Percentiles rank a stretch among this genome's conserved stretches.
Evolutionary conservation across 2,329 filamentous ascomycete species (phyloP).

Genomic region (Epichloe sibirici): DNA sequence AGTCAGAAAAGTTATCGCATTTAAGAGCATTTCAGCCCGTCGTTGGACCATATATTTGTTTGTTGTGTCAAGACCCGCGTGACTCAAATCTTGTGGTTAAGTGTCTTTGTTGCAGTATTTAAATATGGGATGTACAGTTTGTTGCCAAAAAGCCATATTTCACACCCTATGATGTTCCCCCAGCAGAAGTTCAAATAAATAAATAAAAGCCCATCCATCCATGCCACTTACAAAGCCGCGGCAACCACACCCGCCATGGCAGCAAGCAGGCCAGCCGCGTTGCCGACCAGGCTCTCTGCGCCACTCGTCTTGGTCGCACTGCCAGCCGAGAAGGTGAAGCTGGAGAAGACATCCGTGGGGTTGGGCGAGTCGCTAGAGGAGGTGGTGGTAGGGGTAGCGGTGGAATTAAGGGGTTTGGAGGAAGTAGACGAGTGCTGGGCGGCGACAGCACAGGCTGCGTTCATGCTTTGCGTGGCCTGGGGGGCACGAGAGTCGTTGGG

Average conservation of each 20-base stretch:
- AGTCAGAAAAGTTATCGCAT: too few relatives aligned
- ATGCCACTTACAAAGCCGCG: conserved; percentile 20
- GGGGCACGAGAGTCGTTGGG: conserved; percentile 31
- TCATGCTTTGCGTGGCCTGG: conserved; percentile 25
- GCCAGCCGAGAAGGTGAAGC: conserved; percentile 9
- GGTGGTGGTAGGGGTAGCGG: conserved; percentile 11
- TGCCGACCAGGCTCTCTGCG: conserved; percentile 16
- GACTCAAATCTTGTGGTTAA: neutral
- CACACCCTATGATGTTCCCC: neutral
- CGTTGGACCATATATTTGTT: too few relatives aligned
- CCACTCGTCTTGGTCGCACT: conserved; percentile 14
- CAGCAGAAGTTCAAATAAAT: neutral
- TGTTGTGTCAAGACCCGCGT: too few relatives aligned
- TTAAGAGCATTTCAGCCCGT: too few relatives aligned
- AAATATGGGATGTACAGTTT: neutral
- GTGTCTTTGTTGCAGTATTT: neutral
- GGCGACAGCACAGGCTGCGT: conserved; percentile 33
- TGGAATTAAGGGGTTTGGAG: conserved; percentile 13
- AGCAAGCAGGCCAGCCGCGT: conserved; percentile 22
- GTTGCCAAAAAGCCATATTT: neutral
- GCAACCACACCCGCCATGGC: conserved; percentile 27
- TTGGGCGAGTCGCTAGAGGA: conserved; percentile 9
- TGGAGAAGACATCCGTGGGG: conserved; percentile 9
- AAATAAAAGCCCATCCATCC: neutral
- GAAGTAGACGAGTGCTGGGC: conserved; percentile 27